phyloP scores from a whole-genome alignment of 768 basidiomycete genomes.

The Trichaptum fuscoviolaceum region DNA sequence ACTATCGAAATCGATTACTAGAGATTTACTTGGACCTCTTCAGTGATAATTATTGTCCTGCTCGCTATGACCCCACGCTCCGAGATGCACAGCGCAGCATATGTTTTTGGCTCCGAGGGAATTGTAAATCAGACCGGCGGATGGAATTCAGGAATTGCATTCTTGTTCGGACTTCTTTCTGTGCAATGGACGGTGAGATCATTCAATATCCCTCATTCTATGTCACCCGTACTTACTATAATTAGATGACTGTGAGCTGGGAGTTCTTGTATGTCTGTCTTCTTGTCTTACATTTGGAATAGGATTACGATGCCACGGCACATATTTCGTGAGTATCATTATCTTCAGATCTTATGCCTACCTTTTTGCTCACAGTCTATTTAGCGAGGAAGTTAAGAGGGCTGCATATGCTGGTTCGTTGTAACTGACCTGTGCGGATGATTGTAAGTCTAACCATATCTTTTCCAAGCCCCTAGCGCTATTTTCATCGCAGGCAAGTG shows the following conservation, averaged over 20 bases:
- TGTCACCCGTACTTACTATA: slow-evolving; percentile 2
- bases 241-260: slow-evolving; percentile 50
- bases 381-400: slow-evolving; percentile 72
- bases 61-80: slow-evolving; percentile 65
- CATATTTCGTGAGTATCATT: slow-evolving; percentile 63
- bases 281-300: slow-evolving; percentile 10
- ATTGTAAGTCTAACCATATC: background rate
- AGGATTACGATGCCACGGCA: slow-evolving; percentile 79
- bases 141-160: slow-evolving; percentile 73
- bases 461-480: slow-evolving; percentile 42
- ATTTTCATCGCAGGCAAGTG: slow-evolving; percentile 50
- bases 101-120: slow-evolving; percentile 76
- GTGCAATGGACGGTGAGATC: slow-evolving; percentile 80
- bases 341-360: slow-evolving; percentile 4
- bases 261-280: slow-evolving; percentile 1
- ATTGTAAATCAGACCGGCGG: slow-evolving; percentile 77
- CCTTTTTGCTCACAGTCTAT: slow-evolving; percentile 8
- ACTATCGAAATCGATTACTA: too few species aligned
- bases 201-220: background rate
- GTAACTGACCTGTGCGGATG: slow-evolving; percentile 11
- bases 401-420: slow-evolving; percentile 67
- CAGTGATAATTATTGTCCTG: slow-evolving; percentile 82
- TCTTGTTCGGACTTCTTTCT: slow-evolving; percentile 77
- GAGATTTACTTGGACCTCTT: background rate
- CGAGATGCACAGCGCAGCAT: slow-evolving; percentile 76